These are phyloP conservation scores for Trichosporon faecale DNA, from an alignment of 1,284 basidiomycete genomes.

Conservation along the genomic window DNA sequence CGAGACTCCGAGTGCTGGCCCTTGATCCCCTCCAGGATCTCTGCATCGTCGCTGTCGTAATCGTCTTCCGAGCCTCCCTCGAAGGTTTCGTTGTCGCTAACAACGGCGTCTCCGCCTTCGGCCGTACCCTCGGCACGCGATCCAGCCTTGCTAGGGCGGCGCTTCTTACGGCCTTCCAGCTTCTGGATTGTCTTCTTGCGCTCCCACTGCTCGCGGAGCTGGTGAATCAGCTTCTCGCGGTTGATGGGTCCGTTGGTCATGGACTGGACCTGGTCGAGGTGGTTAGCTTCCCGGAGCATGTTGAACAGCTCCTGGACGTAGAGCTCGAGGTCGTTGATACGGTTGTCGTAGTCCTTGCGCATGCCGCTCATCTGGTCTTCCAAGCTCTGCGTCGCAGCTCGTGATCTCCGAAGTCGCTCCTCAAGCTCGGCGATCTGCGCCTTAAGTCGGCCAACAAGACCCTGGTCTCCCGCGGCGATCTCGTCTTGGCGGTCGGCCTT, in stretches of 20 bases:
- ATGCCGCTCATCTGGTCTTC: slow-evolving; percentile 77
- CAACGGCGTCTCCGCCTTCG: slow-evolving; percentile 22
- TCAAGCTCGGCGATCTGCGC: slow-evolving; percentile 69
- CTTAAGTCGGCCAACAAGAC: slow-evolving; percentile 79
- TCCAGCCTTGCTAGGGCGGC: slow-evolving; percentile 12
- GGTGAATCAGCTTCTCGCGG: slow-evolving; percentile 73
- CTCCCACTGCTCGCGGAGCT: slow-evolving; percentile 71
- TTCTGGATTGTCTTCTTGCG: slow-evolving; percentile 79
- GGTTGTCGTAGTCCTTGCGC: slow-evolving; percentile 77
- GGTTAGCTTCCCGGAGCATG: slow-evolving; percentile 80
- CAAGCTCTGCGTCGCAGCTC: slow-evolving; percentile 71
- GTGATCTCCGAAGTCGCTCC: slow-evolving; percentile 71
- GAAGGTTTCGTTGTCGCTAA: slow-evolving; percentile 46
- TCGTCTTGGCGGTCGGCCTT: slow-evolving; percentile 67
- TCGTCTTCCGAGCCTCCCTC: slow-evolving; percentile 48
- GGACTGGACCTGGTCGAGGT: slow-evolving; percentile 67
- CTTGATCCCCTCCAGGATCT: slow-evolving; percentile 48
- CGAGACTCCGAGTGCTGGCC: slow-evolving; percentile 22
- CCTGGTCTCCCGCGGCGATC: slow-evolving; percentile 73
- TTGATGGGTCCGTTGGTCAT: slow-evolving; percentile 61
- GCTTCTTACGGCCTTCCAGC: slow-evolving; percentile 64
- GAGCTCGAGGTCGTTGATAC: slow-evolving; percentile 80
- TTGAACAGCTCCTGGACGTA: slow-evolving; percentile 92
- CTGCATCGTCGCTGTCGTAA: not conserved
- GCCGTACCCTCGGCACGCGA: slow-evolving; percentile 47